Evolutionary conservation across 768 basidiomycete species (phyloP).

Genomic region (Boletus sp.): DNA sequence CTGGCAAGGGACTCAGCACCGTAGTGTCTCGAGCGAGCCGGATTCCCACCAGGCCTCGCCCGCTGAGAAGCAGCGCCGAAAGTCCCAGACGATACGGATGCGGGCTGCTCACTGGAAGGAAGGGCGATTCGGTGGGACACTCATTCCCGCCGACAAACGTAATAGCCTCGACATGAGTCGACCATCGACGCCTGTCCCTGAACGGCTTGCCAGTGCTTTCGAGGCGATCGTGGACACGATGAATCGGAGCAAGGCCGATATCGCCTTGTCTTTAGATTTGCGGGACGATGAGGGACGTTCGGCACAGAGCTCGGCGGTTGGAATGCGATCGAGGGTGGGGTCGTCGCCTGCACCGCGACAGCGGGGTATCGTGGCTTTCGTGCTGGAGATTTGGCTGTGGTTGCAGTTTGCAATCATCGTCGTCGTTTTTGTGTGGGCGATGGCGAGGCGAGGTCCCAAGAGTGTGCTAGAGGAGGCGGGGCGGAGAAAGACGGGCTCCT

Average conservation of each 20-base stretch:
- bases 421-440: constrained; percentile 74
- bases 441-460: constrained; percentile 76
- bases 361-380: constrained; percentile 39
- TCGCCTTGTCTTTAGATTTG: constrained; percentile 7
- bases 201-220: constrained; percentile 43
- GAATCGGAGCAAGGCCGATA: constrained; percentile 20
- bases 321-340: constrained; percentile 7
- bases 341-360: constrained; percentile 23
- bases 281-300: constrained; percentile 8
- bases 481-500: constrained; percentile 23
- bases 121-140: constrained; percentile 46
- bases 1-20: constrained; percentile 11
- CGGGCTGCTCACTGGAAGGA: constrained; percentile 61
- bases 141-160: constrained; percentile 20
- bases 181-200: constrained; percentile 36
- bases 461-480: constrained; percentile 55
- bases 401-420: constrained; percentile 76
- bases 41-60: constrained; percentile 16
- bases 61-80: constrained; percentile 32
- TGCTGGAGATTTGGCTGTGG: constrained; percentile 83
- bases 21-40: constrained; percentile 26
- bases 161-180: constrained; percentile 18
- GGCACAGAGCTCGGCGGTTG: background rate
- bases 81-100: constrained; percentile 53
- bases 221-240: constrained; percentile 47